phyloP scores from a whole-genome alignment of 225 moss, liverwort and hornwort species.

The Bryoerythrophyllum caledonicum region DNA sequence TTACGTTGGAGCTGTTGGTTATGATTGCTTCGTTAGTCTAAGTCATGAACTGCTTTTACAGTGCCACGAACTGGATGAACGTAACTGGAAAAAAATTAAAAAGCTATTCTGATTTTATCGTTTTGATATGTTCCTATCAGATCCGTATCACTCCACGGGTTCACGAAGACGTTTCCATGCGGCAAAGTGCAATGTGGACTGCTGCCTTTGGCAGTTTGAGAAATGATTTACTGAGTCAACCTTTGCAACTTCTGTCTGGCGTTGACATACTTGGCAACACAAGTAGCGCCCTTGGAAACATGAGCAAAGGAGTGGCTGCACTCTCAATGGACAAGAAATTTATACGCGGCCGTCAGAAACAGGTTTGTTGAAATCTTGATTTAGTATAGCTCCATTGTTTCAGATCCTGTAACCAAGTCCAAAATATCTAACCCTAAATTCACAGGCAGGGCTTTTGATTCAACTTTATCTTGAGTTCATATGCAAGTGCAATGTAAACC shows the following conservation, averaged over 20 bases:
- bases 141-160: conserved; percentile 85
- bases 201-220: conserved; percentile 78
- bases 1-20: conserved; percentile 8
- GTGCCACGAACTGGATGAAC: background rate
- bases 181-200: conserved; percentile 79
- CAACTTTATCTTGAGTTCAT: background rate
- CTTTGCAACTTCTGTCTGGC: conserved; percentile 78
- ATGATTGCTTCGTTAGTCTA: conserved; percentile 5
- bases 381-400: conserved; percentile 2
- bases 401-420: conserved; percentile 7
- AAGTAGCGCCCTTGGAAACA: conserved; percentile 92
- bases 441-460: background rate
- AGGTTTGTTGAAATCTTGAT: conserved; percentile 49
- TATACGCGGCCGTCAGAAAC: conserved; percentile 76
- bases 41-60: background rate
- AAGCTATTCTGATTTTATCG: conserved; percentile 5
- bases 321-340: conserved; percentile 99
- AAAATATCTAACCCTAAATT: background rate
- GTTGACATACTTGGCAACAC: conserved; percentile 95
- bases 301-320: conserved; percentile 99
- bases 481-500: background rate
- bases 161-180: conserved; percentile 91
- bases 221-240: conserved; percentile 96
- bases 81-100: background rate
- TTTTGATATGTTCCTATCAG: conserved; percentile 41